phyloP scores from a whole-genome alignment of 768 basidiomycete species.

The Auricularia sp. region DNA sequence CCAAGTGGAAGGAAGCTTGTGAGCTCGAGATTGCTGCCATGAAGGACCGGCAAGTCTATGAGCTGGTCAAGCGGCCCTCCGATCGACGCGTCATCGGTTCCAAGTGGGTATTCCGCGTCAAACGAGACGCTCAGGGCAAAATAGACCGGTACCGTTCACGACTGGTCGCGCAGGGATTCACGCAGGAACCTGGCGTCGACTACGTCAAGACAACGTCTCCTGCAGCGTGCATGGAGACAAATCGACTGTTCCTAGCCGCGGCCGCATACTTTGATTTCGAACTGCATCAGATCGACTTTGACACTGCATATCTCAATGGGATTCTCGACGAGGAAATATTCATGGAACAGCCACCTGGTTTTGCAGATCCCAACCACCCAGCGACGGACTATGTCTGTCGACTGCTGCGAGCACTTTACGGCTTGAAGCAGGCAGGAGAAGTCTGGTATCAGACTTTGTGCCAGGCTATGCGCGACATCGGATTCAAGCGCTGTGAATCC shows the following conservation, averaged over 20 bases:
- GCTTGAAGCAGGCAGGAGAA: slow-evolving; percentile 27
- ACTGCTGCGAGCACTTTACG: slow-evolving; percentile 25
- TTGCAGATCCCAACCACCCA: slow-evolving; percentile 1
- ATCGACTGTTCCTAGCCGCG: slow-evolving; percentile 24
- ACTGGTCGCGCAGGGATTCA: too few relatives aligned
- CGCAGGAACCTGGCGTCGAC: slow-evolving; percentile 7
- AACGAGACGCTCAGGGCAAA: too few relatives aligned
- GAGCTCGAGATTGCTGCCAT: too few relatives aligned
- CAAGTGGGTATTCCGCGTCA: too few relatives aligned
- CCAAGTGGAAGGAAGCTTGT: too few relatives aligned
- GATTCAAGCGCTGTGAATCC: slow-evolving; percentile 4
- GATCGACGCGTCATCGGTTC: too few relatives aligned
- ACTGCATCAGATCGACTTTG: slow-evolving; percentile 34
- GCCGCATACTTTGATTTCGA: slow-evolving; percentile 26
- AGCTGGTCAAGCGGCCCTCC: too few relatives aligned
- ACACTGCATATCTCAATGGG: slow-evolving; percentile 30
- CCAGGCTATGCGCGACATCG: slow-evolving; percentile 13
- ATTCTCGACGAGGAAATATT: slow-evolving; percentile 19
- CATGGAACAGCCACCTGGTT: slow-evolving; percentile 8
- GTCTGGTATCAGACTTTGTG: slow-evolving; percentile 23
- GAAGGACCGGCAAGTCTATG: too few relatives aligned
- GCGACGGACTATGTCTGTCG: slow-evolving; percentile 1
- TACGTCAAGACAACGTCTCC: slow-evolving; percentile 16
- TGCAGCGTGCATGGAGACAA: slow-evolving; percentile 14
- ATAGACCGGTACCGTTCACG: too few relatives aligned